Evolutionary conservation across 352 stramenopile genomes (phyloP).

Genomic region (Globisporangium abappressorium): DNA sequence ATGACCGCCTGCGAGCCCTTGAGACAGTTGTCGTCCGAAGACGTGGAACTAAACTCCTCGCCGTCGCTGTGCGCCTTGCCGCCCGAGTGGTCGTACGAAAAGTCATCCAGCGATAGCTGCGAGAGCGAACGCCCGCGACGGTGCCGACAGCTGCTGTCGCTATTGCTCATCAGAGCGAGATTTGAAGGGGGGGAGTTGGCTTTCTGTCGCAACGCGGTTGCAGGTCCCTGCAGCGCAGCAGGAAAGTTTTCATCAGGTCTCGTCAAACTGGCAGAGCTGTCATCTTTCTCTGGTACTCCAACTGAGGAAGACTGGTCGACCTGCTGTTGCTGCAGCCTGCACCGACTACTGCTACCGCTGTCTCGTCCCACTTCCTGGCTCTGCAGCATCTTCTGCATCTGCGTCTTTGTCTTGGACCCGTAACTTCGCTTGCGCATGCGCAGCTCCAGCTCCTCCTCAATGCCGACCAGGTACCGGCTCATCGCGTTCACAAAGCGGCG

Average conservation of each 20-base stretch:
- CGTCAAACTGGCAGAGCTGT: not conserved
- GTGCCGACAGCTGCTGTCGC: slow-evolving; percentile 2
- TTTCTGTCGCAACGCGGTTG: not conserved
- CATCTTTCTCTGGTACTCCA: not conserved
- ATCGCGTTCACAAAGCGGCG: slow-evolving; percentile 83
- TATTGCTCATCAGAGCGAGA: not conserved
- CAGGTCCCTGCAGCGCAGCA: not conserved
- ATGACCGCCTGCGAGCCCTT: slow-evolving; percentile 18
- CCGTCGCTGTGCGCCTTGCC: slow-evolving; percentile 38
- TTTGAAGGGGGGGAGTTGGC: not conserved
- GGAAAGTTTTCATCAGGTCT: not conserved
- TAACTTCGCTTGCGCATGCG: slow-evolving; percentile 56
- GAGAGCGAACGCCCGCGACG: slow-evolving; percentile 46
- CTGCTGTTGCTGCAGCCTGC: not conserved
- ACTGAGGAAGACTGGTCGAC: not conserved
- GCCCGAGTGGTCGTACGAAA: slow-evolving; percentile 22
- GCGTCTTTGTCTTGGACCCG: slow-evolving; percentile 23
- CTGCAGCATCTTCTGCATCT: slow-evolving; percentile 6
- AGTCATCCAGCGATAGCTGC: slow-evolving; percentile 17
- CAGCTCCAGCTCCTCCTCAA: slow-evolving; percentile 71
- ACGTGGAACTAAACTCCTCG: slow-evolving; percentile 42
- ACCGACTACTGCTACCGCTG: not conserved
- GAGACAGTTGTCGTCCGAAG: slow-evolving; percentile 25
- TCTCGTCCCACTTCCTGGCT: not conserved
- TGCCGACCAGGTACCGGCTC: slow-evolving; percentile 77